These are phyloP conservation scores for Tolypocladium tundrense DNA, from an alignment of 2,329 filamentous ascomycete species.

Conservation along the genomic window DNA sequence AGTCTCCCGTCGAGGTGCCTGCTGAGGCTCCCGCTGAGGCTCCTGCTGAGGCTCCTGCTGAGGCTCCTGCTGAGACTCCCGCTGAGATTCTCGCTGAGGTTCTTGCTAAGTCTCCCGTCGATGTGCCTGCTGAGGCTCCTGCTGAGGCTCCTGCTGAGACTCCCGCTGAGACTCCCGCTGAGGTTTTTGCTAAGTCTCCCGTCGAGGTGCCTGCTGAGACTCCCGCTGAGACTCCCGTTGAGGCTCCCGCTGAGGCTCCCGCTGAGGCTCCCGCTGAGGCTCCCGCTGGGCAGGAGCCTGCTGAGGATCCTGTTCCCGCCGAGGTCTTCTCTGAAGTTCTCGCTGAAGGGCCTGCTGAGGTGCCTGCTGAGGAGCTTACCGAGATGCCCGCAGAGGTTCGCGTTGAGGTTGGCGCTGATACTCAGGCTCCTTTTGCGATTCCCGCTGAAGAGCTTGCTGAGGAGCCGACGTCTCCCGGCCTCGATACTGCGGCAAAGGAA, in stretches of 20 bases:
- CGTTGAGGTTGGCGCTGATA: too few species aligned
- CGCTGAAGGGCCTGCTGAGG: not conserved
- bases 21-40: not conserved
- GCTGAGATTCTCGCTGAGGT: not conserved
- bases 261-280: not conserved
- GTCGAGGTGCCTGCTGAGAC: too few species aligned
- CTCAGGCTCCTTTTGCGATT: conserved; percentile 1
- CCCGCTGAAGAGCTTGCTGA: conserved; percentile 1
- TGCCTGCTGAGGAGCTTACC: not conserved
- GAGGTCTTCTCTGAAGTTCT: not conserved
- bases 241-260: not conserved
- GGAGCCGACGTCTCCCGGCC: not conserved
- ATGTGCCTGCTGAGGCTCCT: not conserved
- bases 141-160: conserved; percentile 4
- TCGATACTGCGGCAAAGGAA: not conserved
- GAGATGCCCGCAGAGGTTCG: not conserved
- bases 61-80: not conserved
- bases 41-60: not conserved
- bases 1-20: not conserved
- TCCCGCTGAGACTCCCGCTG: conserved; percentile 4
- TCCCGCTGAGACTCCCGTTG: not conserved
- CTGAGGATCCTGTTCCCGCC: not conserved
- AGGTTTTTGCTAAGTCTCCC: not conserved
- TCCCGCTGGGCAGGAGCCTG: not conserved
- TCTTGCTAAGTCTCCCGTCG: not conserved